Evolutionary conservation across 1,284 basidiomycete genomes (phyloP), one percentile per base, ranked within the genome.

Genomic region (Rhodotorula sp.): DNA sequence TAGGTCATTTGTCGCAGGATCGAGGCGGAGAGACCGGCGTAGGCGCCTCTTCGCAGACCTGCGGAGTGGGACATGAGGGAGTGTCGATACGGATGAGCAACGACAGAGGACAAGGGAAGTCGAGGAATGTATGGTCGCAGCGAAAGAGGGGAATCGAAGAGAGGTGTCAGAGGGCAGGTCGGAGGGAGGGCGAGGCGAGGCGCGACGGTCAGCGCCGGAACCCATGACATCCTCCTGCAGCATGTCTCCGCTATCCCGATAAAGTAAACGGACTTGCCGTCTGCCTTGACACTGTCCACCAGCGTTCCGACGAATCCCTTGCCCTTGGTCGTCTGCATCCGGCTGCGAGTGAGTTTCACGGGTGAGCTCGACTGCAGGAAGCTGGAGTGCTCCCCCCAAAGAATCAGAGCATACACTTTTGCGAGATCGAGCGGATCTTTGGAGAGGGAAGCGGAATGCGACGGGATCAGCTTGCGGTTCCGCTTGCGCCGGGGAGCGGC

Each of bases 1-100:
- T 94, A 94, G 58, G 89, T 91, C 92, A 94, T 92, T 81, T 95
- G 93, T 47, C 93, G 86, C 78, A 94, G 82, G 86, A 92, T 89
- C 39, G 92, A 94, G 44, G 92, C 93, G 1, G 89, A 85, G 68
- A 94, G 90, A 29, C 92, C 92, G 77, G 76, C 71, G 62, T 77
- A 78, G 52, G 74, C 75, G 53, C 77, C 77, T 60, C 67, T 63
- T 20, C 54, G 59, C n/a, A 78, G 9, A 19, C 77, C 77, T 77
- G 67, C 27, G 29, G 24, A 13, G 60, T n/a, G 20, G 19, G 34
- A 27, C 4, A 13, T 30, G 36, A 1, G 27, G 1, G 36, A 24
- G 36, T 3, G 60, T 20, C 4, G n/a, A 10, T n/a, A n/a, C n/a
- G 5, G 55, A 39, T 19, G n/a, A 10, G 11, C 27, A 30, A 19